phyloP scores from a whole-genome alignment of 202 grass and related monocot genomes.

The Setaria viridis region DNA sequence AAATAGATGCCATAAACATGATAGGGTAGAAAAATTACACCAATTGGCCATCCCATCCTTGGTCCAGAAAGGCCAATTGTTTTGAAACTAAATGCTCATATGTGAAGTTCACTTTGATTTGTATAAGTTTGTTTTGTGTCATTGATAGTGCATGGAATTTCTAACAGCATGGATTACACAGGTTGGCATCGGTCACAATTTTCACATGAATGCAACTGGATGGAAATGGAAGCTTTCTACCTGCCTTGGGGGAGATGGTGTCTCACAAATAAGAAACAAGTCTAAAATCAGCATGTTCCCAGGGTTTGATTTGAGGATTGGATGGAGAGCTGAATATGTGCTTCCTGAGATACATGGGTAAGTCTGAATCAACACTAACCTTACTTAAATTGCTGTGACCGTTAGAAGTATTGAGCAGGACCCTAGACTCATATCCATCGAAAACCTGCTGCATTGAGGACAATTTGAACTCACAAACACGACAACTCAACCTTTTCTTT shows the following conservation, averaged over 20 bases:
- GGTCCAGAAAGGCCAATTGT: background rate
- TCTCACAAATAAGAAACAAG: constrained; percentile 96
- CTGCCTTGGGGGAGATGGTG: constrained; percentile 85
- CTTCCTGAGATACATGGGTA: constrained; percentile 96
- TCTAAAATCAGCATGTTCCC: constrained; percentile 81
- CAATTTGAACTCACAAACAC: background rate
- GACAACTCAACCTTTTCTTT: background rate
- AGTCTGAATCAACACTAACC: constrained; percentile 16
- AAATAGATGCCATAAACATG: constrained; percentile 20
- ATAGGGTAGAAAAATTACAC: background rate
- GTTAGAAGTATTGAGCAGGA: background rate
- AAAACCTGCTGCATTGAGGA: background rate
- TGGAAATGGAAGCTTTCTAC: constrained; percentile 99
- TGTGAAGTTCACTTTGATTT: constrained; percentile 1
- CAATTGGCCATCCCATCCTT: background rate
- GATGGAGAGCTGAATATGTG: constrained; percentile 93
- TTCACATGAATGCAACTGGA: constrained; percentile 74
- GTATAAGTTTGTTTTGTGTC: background rate
- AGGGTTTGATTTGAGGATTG: constrained; percentile 91
- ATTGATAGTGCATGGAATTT: constrained; percentile 17
- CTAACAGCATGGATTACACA: constrained; percentile 39
- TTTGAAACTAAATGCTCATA: background rate
- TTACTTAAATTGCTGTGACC: background rate
- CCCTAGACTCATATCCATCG: background rate
- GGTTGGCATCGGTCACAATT: constrained; percentile 93